Conservation (phyloP, 805 yeast genomes). For the Candida takata region DNA sequence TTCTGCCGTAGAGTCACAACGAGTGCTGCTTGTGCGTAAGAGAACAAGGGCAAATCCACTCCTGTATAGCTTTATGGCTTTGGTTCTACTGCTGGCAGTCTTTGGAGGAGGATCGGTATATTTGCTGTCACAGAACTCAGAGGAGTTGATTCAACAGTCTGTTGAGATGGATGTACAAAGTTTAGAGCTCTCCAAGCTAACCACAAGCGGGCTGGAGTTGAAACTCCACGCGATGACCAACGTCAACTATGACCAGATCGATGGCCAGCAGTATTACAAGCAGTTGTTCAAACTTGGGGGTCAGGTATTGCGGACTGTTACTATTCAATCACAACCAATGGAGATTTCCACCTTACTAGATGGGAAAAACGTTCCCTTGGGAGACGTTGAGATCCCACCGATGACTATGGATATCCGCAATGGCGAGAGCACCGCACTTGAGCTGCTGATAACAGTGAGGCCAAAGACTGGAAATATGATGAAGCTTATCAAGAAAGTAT, state of each 20-base stretch:
- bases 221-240: slow-evolving; percentile 25
- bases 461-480: slow-evolving; percentile 29
- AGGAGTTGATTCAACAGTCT: slow-evolving; percentile 27
- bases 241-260: slow-evolving; percentile 28
- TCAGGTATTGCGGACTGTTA: slow-evolving; percentile 21
- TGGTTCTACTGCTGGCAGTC: not conserved
- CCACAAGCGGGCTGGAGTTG: slow-evolving; percentile 27
- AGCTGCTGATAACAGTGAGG: slow-evolving; percentile 24
- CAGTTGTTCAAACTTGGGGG: slow-evolving; percentile 29
- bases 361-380: slow-evolving; percentile 20
- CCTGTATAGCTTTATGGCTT: too few species aligned
- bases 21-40: too few species aligned
- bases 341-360: slow-evolving; percentile 23
- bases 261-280: slow-evolving; percentile 18
- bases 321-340: slow-evolving; percentile 25
- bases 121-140: slow-evolving; percentile 18
- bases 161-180: slow-evolving; percentile 26
- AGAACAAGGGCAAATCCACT: too few species aligned
- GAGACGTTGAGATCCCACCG: slow-evolving; percentile 27
- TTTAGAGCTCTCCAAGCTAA: slow-evolving; percentile 26
- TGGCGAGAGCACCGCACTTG: slow-evolving; percentile 20
- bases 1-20: too few species aligned
- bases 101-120: not conserved
- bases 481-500: slow-evolving; percentile 26
- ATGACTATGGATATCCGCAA: slow-evolving; percentile 28